Conservation (phyloP, 2,329 filamentous ascomycete species). For the Sphaerulina musiva region DNA sequence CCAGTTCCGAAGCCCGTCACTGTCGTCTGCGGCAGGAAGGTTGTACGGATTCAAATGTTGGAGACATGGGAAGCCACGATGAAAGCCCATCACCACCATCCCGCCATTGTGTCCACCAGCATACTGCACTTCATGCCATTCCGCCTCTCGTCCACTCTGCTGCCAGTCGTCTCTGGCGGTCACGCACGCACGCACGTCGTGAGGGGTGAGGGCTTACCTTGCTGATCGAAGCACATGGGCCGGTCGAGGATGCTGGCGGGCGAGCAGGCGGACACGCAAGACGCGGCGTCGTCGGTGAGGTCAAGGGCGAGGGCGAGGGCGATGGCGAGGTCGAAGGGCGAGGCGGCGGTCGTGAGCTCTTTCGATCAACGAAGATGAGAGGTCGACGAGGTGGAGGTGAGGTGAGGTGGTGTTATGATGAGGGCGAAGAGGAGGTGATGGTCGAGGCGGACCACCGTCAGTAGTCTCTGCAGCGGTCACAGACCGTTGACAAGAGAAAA, state of each 20-base stretch:
- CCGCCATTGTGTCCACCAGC: background rate
- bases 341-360: slow-evolving; percentile 29
- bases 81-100: background rate
- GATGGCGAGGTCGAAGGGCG: slow-evolving; percentile 1
- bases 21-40: background rate
- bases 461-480: slow-evolving; percentile 20
- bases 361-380: slow-evolving; percentile 40
- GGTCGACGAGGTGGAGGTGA: slow-evolving; percentile 25
- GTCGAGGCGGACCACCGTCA: slow-evolving; percentile 23
- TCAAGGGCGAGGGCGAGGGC: background rate
- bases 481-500: slow-evolving; percentile 4
- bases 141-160: background rate
- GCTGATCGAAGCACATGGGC: slow-evolving; percentile 4
- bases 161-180: background rate
- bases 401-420: slow-evolving; percentile 4
- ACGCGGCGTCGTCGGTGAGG: slow-evolving; percentile 7
- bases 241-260: slow-evolving; percentile 4
- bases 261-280: slow-evolving; percentile 10
- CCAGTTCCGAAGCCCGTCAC: background rate
- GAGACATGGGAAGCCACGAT: slow-evolving; percentile 7
- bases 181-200: background rate
- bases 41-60: slow-evolving; percentile 5
- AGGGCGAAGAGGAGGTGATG: slow-evolving; percentile 1
- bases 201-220: slow-evolving; percentile 4
- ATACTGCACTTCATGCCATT: background rate